Conservation (phyloP, 768 basidiomycete genomes). For the Leccinum subtestaceum region DNA sequence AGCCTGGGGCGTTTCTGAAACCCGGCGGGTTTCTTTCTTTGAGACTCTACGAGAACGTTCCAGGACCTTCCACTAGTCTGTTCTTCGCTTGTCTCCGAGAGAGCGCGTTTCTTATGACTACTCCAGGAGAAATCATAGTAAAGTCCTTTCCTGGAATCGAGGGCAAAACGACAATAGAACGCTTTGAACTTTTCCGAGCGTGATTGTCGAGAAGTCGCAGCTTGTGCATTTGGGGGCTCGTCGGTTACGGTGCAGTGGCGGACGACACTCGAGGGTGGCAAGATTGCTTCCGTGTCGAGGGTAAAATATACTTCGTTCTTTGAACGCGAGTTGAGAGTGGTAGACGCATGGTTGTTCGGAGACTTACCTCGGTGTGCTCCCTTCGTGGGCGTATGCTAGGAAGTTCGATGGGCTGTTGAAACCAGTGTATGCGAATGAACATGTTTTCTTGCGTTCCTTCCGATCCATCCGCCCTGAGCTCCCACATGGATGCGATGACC, state of each 20-base stretch:
- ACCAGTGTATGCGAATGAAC: slow-evolving; percentile 72
- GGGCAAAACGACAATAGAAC: slow-evolving; percentile 59
- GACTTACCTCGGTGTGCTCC: slow-evolving; percentile 54
- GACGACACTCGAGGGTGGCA: slow-evolving; percentile 52
- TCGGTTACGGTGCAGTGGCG: slow-evolving; percentile 49
- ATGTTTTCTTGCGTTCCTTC: slow-evolving; percentile 39
- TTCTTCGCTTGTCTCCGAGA: slow-evolving; percentile 27
- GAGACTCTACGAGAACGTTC: slow-evolving; percentile 39
- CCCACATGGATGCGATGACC: slow-evolving; percentile 71
- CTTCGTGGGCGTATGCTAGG: slow-evolving; percentile 58
- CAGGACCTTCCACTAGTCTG: slow-evolving; percentile 42
- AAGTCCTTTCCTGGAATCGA: slow-evolving; percentile 55
- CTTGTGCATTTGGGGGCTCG: slow-evolving; percentile 15
- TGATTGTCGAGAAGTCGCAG: slow-evolving; percentile 13
- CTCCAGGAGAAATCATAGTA: slow-evolving; percentile 66
- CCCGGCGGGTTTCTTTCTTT: slow-evolving; percentile 5
- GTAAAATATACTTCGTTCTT: slow-evolving; percentile 80
- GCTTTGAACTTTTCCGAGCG: slow-evolving; percentile 11
- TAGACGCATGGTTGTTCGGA: neutral
- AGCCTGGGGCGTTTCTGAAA: slow-evolving; percentile 23
- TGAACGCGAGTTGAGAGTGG: neutral
- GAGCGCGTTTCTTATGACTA: slow-evolving; percentile 40
- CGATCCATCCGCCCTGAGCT: slow-evolving; percentile 33
- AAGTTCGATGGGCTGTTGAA: slow-evolving; percentile 63
- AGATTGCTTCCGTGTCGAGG: slow-evolving; percentile 43